Evolutionary conservation across 2,329 filamentous ascomycete genomes (phyloP), one percentile per base, ranked within the genome.

Genomic region (Beauveria brongniartii): DNA sequence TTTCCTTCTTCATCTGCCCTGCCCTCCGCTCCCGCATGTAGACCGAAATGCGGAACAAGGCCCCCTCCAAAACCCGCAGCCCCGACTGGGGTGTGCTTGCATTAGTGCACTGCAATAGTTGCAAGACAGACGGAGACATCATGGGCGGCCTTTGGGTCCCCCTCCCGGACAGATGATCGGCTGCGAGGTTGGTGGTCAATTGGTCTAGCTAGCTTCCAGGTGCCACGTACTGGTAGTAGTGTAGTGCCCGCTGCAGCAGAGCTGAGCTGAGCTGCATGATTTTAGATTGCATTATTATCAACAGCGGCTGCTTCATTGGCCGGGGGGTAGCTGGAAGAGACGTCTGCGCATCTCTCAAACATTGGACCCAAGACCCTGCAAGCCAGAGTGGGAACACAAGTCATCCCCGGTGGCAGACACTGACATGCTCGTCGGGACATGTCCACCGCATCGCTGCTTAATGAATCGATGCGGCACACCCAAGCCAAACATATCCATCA

Each of bases 261-360:
- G 40, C 56, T 53, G 48, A 59, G 57, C 57, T 54, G 57, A 54
- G 43, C 41, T n/a, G 28, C 41, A 51, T 54, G 57, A 41, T 40
- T 40, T 46, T n/a, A 53, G 37, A 44, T 28, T 43, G 55, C 28
- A 47, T 54, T 59, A 34, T 37, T 51, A 34, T 9, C 57, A 59
- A 59, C 40, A 8, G 20, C 26, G 30, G 28, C 41, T 41, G 57
- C 30, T 47, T 40, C 12, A 59, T 59, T 59, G 57, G 57, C 30
- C 28, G 28, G 5, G 6, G 8, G 12, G n/a, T 24, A 53, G 50
- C 56, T 34, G 47, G 24, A 46, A 34, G 5, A 28, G 26, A 20
- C 30, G 26, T 18, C n/a, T 16, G 40, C 40, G 30, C 9, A n/a
- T 55, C 40, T 55, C 37, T 20, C 8, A 30, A 28, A 9, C 30